These are phyloP conservation scores for Fusarium sp. DNA, from an alignment of 2,329 filamentous ascomycete species.

Conservation along the genomic window DNA sequence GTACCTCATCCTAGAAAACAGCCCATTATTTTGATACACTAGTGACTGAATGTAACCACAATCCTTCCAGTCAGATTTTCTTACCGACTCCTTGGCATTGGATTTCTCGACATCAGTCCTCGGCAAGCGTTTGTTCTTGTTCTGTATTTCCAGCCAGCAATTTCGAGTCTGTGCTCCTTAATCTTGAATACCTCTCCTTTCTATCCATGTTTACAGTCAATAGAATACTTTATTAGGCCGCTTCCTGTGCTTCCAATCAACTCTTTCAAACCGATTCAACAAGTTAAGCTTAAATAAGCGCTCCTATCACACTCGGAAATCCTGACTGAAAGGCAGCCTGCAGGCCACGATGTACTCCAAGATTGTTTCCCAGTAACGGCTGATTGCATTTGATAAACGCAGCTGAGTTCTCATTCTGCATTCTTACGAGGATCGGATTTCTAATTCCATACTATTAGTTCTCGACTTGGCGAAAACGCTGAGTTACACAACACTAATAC, in stretches of 20 bases:
- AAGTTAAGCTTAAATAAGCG: neutral
- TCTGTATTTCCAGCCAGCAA: neutral
- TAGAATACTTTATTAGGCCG: neutral
- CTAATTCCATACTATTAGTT: neutral
- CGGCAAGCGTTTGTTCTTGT: neutral
- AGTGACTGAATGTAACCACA: conserved; percentile 4
- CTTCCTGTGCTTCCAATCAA: neutral
- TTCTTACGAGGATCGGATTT: neutral
- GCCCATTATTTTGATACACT: neutral
- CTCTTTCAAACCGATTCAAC: neutral
- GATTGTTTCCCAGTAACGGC: neutral
- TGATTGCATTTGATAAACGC: neutral
- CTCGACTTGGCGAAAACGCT: conserved; percentile 1
- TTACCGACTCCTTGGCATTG: neutral
- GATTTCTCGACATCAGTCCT: neutral
- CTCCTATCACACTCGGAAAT: neutral
- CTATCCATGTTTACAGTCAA: neutral
- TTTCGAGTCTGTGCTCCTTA: neutral
- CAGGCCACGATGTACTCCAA: neutral
- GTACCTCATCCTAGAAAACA: neutral
- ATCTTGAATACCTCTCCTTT: too few relatives aligned
- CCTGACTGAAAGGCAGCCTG: neutral
- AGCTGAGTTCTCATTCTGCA: neutral
- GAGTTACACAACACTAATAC: conserved; percentile 5
- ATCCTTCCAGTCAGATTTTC: neutral